phyloP scores from a whole-genome alignment of 129 eudicot genomes.

The Rutidosis leptorrhynchoides region DNA sequence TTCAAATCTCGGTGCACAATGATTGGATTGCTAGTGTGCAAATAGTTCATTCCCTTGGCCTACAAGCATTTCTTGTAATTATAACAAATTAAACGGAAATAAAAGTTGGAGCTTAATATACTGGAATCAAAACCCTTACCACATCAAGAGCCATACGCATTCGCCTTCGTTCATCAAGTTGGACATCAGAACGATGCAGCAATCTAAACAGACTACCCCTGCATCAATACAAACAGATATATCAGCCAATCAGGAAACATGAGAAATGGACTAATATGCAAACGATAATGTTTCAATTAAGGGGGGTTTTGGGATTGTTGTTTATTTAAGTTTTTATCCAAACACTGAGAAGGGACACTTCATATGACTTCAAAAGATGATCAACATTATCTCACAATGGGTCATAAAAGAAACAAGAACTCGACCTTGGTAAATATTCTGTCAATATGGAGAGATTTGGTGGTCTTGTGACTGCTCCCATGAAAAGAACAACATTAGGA shows the following conservation, averaged over 20 bases:
- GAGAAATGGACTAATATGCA: background rate
- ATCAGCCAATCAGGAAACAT: background rate
- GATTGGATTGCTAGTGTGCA: slow-evolving; percentile 89
- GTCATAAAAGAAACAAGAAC: background rate
- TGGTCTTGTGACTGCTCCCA: slow-evolving; percentile 97
- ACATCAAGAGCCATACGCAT: slow-evolving; percentile 93
- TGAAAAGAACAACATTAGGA: slow-evolving; percentile 98
- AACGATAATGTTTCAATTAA: background rate
- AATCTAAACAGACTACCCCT: slow-evolving; percentile 87
- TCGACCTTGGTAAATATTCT: slow-evolving; percentile 90
- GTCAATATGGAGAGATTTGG: slow-evolving; percentile 94
- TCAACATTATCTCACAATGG: background rate
- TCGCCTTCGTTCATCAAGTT: slow-evolving; percentile 78
- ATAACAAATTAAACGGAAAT: background rate
- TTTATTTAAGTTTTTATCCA: background rate
- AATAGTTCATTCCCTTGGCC: slow-evolving; percentile 98
- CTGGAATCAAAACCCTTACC: slow-evolving; percentile 39
- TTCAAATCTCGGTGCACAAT: slow-evolving; percentile 96
- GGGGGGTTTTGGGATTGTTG: background rate
- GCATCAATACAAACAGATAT: slow-evolving; percentile 23
- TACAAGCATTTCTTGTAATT: slow-evolving; percentile 29
- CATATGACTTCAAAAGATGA: background rate
- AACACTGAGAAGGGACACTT: slow-evolving; percentile 4
- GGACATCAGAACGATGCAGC: slow-evolving; percentile 75
- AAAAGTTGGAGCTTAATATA: slow-evolving; percentile 6